These are phyloP conservation scores for Fremontodendron californicum DNA, from an alignment of 345 rosid species.

Conservation along the genomic window DNA sequence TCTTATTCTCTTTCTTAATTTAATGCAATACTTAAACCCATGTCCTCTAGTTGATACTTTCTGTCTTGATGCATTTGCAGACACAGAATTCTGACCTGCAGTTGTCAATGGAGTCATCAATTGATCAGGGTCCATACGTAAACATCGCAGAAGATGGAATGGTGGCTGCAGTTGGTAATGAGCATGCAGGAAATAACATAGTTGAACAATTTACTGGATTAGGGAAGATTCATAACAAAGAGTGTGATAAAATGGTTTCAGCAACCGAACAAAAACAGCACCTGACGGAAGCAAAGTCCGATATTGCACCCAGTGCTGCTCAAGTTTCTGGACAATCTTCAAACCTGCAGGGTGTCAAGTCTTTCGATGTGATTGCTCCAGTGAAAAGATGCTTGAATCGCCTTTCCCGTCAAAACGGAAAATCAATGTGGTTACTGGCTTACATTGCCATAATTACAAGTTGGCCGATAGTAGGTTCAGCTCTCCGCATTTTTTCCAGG, in stretches of 20 bases:
- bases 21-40: neutral
- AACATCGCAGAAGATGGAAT: conserved; percentile 61
- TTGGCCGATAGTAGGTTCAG: conserved; percentile 61
- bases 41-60: neutral
- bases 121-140: conserved; percentile 66
- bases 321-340: conserved; percentile 21
- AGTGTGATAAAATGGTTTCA: conserved; percentile 7
- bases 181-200: conserved; percentile 20
- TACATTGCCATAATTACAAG: conserved; percentile 54
- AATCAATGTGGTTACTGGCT: conserved; percentile 52
- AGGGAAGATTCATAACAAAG: neutral
- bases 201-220: conserved; percentile 15
- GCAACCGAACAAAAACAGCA: conserved; percentile 24
- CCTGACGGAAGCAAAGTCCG: conserved; percentile 17
- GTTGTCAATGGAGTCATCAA: conserved; percentile 38
- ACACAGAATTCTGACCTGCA: conserved; percentile 21
- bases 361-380: conserved; percentile 20
- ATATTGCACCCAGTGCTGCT: neutral
- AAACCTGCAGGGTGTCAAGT: conserved; percentile 24
- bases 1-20: neutral
- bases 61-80: conserved; percentile 26
- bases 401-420: conserved; percentile 33
- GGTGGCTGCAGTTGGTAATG: conserved; percentile 55
- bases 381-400: conserved; percentile 37
- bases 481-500: conserved; percentile 34